A percentile compares a stretch with the other conserved stretches of the same genome.
Conservation (phyloP, 2,329 filamentous ascomycete genomes). For the Dactylellina leptospora region DNA sequence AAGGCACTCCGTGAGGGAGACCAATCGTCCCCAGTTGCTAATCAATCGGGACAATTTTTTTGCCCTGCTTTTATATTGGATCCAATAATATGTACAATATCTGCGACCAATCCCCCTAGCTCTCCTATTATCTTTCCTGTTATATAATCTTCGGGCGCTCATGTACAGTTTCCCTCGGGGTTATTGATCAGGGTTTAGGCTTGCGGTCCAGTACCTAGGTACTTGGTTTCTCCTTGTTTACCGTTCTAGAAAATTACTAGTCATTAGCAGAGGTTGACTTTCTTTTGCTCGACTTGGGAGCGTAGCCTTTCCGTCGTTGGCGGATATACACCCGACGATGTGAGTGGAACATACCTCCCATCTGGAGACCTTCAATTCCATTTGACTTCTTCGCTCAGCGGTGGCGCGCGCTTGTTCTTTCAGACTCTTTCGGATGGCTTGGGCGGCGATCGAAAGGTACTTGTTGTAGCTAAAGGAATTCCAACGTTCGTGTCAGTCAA, state of each 20-base stretch:
- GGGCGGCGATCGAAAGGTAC: slow-evolving; percentile 94
- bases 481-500: slow-evolving; percentile 31
- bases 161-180: background rate
- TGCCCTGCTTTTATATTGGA: slow-evolving; percentile 21
- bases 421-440: slow-evolving; percentile 92
- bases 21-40: too few relatives aligned
- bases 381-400: slow-evolving; percentile 88
- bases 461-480: slow-evolving; percentile 86
- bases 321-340: background rate
- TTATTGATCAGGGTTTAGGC: background rate
- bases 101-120: background rate
- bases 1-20: too few relatives aligned
- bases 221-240: slow-evolving; percentile 89
- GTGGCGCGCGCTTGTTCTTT: slow-evolving; percentile 90
- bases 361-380: slow-evolving; percentile 89
- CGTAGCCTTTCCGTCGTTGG: background rate
- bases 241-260: slow-evolving; percentile 72
- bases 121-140: background rate
- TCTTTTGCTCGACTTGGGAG: background rate
- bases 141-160: background rate
- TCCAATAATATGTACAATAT: slow-evolving; percentile 23
- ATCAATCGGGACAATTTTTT: too few relatives aligned
- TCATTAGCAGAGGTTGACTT: slow-evolving; percentile 57
- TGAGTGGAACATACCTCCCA: slow-evolving; percentile 79
- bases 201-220: slow-evolving; percentile 64